Evolutionary conservation across 2,329 filamentous ascomycete genomes (phyloP).

Genomic region (Diaporthe citrichinensis): DNA sequence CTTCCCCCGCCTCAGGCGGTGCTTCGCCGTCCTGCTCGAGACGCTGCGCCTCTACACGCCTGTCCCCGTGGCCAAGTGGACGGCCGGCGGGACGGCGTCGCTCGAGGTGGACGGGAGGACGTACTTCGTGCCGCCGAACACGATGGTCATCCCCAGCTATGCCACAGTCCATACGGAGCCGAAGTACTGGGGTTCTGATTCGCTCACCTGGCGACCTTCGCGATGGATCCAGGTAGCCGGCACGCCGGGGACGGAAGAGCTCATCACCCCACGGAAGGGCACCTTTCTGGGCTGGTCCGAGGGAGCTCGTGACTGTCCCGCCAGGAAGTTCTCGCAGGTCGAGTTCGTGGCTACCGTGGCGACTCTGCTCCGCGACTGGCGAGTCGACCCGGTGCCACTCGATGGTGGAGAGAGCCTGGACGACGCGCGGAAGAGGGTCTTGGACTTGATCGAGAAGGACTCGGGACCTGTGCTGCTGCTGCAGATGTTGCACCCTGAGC

Average conservation of each 20-base stretch:
- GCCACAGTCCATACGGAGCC: constrained; percentile 47
- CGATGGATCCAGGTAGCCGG: constrained; percentile 45
- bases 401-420: constrained; percentile 43
- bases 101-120: constrained; percentile 42
- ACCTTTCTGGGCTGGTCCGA: constrained; percentile 50
- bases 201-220: constrained; percentile 46
- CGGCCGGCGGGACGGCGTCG: not conserved
- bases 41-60: constrained; percentile 58
- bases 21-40: constrained; percentile 58
- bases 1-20: constrained; percentile 58
- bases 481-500: constrained; percentile 42
- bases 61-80: constrained; percentile 42
- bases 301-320: constrained; percentile 49
- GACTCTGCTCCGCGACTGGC: constrained; percentile 45
- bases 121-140: constrained; percentile 43
- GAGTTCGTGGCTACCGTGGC: constrained; percentile 51
- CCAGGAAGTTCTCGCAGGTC: constrained; percentile 52
- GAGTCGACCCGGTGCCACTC: constrained; percentile 43
- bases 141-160: constrained; percentile 44
- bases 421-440: constrained; percentile 41
- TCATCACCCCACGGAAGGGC: constrained; percentile 38
- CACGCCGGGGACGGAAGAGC: constrained; percentile 25
- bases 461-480: constrained; percentile 45
- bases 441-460: constrained; percentile 45
- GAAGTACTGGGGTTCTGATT: constrained; percentile 46